Evolutionary conservation across 208 protist genomes (phyloP).

Genomic region (Leishmania martiniquensis): DNA sequence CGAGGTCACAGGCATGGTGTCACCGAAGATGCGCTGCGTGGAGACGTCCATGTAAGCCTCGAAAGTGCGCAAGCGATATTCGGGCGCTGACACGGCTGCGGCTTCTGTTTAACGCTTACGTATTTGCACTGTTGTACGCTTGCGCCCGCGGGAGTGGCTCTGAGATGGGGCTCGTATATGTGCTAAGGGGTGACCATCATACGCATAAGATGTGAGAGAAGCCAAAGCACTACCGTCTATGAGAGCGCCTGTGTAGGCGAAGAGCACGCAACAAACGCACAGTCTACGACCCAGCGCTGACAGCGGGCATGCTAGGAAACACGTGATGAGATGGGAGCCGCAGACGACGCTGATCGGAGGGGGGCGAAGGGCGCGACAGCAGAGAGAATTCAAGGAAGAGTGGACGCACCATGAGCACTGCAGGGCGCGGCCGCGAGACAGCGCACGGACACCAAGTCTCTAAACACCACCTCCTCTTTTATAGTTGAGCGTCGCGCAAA

Average conservation of each 20-base stretch:
- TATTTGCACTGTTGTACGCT: neutral
- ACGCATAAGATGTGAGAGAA: constrained; percentile 1
- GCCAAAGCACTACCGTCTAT: neutral
- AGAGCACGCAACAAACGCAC: neutral
- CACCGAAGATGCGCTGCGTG: neutral
- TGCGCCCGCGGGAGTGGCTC: no score
- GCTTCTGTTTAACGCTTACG: neutral
- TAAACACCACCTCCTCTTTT: neutral
- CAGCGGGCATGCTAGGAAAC: neutral
- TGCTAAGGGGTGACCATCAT: neutral
- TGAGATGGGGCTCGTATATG: neutral
- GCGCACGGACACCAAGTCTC: neutral
- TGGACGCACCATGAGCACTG: neutral
- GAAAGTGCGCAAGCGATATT: neutral
- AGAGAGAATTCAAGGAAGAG: neutral
- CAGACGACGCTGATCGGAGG: neutral
- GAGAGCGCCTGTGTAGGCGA: neutral
- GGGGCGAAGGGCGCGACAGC: neutral
- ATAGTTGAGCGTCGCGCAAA: neutral
- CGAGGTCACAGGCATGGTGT: neutral
- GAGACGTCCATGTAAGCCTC: neutral
- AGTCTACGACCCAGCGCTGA: neutral
- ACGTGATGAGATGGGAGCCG: neutral
- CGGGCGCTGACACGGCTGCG: no score
- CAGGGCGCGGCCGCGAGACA: neutral